Percentiles rank a stretch among this genome's conserved stretches.
Evolutionary conservation across 495 filamentous ascomycete species (phyloP).

Genomic region (Cenococcum geophilum): DNA sequence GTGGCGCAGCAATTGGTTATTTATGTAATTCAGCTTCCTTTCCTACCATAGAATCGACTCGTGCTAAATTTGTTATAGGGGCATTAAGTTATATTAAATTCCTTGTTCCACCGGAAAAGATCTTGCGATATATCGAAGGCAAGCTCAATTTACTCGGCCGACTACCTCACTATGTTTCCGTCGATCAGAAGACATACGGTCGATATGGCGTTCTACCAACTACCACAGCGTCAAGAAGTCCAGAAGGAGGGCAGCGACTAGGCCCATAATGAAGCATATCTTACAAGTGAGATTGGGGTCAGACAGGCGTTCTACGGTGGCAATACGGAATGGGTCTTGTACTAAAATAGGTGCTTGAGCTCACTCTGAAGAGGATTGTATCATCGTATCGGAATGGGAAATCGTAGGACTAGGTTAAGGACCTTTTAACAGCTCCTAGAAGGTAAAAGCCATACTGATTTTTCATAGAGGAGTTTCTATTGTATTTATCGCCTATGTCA

Average conservation of each 20-base stretch:
- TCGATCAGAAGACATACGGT: slow-evolving; percentile 96
- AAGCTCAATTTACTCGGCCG: slow-evolving; percentile 76
- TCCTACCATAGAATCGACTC: neutral
- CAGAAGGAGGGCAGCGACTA: slow-evolving; percentile 19
- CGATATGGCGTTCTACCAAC: slow-evolving; percentile 81
- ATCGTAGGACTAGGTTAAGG: too few relatives aligned
- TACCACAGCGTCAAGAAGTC: slow-evolving; percentile 28
- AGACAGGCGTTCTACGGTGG: too few relatives aligned
- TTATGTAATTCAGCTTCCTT: slow-evolving; percentile 54
- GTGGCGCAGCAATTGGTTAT: slow-evolving; percentile 76
- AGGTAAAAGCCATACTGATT: too few relatives aligned
- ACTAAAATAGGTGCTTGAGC: too few relatives aligned
- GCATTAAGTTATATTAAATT: slow-evolving; percentile 79
- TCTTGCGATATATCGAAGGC: slow-evolving; percentile 74
- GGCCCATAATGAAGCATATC: slow-evolving; percentile 13
- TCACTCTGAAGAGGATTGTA: too few relatives aligned
- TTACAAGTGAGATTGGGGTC: too few relatives aligned
- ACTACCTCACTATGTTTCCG: slow-evolving; percentile 80
- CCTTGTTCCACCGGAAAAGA: slow-evolving; percentile 74
- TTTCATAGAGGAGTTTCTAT: too few relatives aligned
- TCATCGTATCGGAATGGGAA: too few relatives aligned
- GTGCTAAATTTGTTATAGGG: slow-evolving; percentile 43
- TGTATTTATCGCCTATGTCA: too few relatives aligned
- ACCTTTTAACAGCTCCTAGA: too few relatives aligned
- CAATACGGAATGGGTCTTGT: too few relatives aligned